Percentiles rank a stretch among this genome's conserved stretches.
Evolutionary conservation across 768 basidiomycete genomes (phyloP).

Genomic region (Termitomyces sp.): DNA sequence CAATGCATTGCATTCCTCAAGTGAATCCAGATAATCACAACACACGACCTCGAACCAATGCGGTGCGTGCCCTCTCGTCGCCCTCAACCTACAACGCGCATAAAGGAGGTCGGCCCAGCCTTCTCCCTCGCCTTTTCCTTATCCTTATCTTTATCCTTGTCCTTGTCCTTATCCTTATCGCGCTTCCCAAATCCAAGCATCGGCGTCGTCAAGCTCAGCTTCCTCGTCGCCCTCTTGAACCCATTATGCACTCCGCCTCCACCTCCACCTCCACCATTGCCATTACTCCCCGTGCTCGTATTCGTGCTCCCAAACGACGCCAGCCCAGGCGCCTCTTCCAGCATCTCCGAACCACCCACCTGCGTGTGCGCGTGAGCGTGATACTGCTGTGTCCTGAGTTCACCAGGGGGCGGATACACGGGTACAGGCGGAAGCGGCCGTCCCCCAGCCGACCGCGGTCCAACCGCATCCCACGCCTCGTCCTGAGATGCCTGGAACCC

Average conservation of each 20-base stretch:
- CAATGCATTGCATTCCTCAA: neutral
- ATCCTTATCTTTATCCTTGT: slow-evolving; percentile 10
- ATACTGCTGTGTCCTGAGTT: neutral
- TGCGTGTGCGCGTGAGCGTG: neutral
- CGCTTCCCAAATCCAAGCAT: slow-evolving; percentile 54
- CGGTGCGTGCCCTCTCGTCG: neutral
- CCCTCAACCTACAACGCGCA: neutral
- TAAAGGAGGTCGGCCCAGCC: slow-evolving; percentile 10
- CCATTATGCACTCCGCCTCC: slow-evolving; percentile 11
- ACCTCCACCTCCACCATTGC: slow-evolving; percentile 2
- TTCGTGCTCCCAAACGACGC: slow-evolving; percentile 6
- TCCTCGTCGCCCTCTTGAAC: slow-evolving; percentile 47
- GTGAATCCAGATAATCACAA: neutral
- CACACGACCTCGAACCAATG: neutral
- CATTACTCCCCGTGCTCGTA: slow-evolving; percentile 18
- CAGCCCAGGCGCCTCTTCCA: slow-evolving; percentile 5
- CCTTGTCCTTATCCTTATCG: slow-evolving; percentile 41
- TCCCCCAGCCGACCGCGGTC: slow-evolving; percentile 31
- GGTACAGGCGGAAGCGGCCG: slow-evolving; percentile 1
- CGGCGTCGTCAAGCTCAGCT: slow-evolving; percentile 64
- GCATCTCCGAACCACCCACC: neutral
- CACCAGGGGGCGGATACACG: neutral
- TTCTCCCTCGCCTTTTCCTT: slow-evolving; percentile 18
- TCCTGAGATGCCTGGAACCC: slow-evolving; percentile 2
- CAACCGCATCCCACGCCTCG: neutral